A percentile compares a stretch with the other conserved stretches of the same genome.
Conservation (phyloP, 23 red algal genomes). For the Agarophyton chilense region DNA sequence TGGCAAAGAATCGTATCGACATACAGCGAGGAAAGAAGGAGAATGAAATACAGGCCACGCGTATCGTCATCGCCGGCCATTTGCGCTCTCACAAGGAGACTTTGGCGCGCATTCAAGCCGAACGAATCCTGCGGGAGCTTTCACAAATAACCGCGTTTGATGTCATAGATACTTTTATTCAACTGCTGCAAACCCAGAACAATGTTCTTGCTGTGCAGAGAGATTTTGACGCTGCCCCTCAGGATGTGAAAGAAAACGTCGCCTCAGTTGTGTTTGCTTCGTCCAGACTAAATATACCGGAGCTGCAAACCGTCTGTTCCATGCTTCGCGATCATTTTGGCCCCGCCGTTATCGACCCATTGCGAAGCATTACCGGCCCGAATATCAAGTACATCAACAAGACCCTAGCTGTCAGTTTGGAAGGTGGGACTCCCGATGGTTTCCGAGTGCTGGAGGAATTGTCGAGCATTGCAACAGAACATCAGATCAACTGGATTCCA, state of each 20-base stretch:
- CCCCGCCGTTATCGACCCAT: slow-evolving; percentile 51
- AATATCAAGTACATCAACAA: slow-evolving; percentile 56
- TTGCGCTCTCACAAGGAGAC: slow-evolving; percentile 47
- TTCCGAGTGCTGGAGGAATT: slow-evolving; percentile 49
- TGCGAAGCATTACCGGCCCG: slow-evolving; percentile 26
- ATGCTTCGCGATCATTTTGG: slow-evolving; percentile 64
- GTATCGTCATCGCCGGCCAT: slow-evolving; percentile 25
- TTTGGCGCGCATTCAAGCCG: slow-evolving; percentile 52
- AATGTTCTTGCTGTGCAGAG: slow-evolving; percentile 28
- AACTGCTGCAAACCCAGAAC: slow-evolving; percentile 36
- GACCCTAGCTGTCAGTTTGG: slow-evolving; percentile 30
- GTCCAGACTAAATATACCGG: slow-evolving; percentile 46
- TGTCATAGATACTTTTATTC: slow-evolving; percentile 54
- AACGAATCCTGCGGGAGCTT: slow-evolving; percentile 46
- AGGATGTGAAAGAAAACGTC: slow-evolving; percentile 50
- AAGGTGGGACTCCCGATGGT: slow-evolving; percentile 36
- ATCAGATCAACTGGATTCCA: slow-evolving; percentile 42
- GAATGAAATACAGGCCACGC: slow-evolving; percentile 44
- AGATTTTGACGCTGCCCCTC: slow-evolving; percentile 31
- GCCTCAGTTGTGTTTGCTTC: slow-evolving; percentile 63
- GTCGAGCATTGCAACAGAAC: slow-evolving; percentile 34
- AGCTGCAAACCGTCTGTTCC: slow-evolving; percentile 19
- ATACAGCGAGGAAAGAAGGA: slow-evolving; percentile 68
- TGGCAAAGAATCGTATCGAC: slow-evolving; percentile 51
- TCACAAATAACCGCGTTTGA: slow-evolving; percentile 43